Percentiles rank a stretch among this genome's conserved stretches.
Conservation (phyloP, 805 yeast species). For the Hanseniaspora opuntiae region DNA sequence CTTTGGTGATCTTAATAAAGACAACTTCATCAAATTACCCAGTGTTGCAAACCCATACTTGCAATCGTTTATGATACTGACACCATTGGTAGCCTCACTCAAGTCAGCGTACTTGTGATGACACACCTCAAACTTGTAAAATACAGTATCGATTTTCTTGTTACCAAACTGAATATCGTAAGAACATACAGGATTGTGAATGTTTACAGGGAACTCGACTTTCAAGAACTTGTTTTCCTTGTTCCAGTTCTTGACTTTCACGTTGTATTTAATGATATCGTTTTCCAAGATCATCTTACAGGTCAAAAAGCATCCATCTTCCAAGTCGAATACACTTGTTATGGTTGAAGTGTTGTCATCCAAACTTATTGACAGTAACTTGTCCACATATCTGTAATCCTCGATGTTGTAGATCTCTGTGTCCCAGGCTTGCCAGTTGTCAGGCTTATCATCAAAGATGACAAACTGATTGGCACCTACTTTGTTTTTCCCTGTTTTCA, state of each 20-base stretch:
- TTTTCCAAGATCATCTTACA: slow-evolving; percentile 52
- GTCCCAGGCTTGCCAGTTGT: slow-evolving; percentile 94
- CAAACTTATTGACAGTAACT: slow-evolving; percentile 20
- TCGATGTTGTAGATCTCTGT: slow-evolving; percentile 81
- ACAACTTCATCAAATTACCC: slow-evolving; percentile 81
- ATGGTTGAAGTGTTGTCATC: slow-evolving; percentile 26
- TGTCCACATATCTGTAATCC: slow-evolving; percentile 41
- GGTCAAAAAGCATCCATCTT: slow-evolving; percentile 48
- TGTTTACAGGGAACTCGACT: slow-evolving; percentile 86
- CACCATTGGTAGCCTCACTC: slow-evolving; percentile 78
- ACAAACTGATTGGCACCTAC: slow-evolving; percentile 70
- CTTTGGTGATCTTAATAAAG: slow-evolving; percentile 79
- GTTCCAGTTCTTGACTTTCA: slow-evolving; percentile 64
- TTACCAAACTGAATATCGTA: slow-evolving; percentile 92
- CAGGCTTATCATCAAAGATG: slow-evolving; percentile 78
- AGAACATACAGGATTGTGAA: slow-evolving; percentile 60
- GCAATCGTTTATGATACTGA: slow-evolving; percentile 64
- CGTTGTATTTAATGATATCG: slow-evolving; percentile 38
- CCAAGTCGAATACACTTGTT: slow-evolving; percentile 26
- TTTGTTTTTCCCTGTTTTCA: slow-evolving; percentile 38
- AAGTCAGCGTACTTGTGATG: slow-evolving; percentile 89
- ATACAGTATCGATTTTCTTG: slow-evolving; percentile 86
- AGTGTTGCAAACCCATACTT: slow-evolving; percentile 89
- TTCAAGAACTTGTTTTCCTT: slow-evolving; percentile 79
- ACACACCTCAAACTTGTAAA: slow-evolving; percentile 87